Percentiles rank a stretch among this genome's conserved stretches.
Conservation (phyloP, 2,329 filamentous ascomycete genomes). For the Phialophora verrucosa region DNA sequence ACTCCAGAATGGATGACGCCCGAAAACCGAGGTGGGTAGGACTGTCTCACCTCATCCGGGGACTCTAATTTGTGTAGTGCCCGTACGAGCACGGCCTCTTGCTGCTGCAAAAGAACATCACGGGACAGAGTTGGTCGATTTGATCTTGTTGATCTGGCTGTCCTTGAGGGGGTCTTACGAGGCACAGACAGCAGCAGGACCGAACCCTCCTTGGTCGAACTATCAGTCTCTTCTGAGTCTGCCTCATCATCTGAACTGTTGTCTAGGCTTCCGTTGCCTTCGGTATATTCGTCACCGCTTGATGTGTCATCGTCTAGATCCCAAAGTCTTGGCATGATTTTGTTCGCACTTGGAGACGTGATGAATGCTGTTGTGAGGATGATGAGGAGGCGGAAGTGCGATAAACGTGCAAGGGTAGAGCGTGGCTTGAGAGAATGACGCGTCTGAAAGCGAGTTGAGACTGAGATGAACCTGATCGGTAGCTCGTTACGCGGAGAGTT, state of each 20-base stretch:
- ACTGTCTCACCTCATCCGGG: constrained; percentile 13
- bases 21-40: constrained; percentile 20
- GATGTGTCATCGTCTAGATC: neutral
- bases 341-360: neutral
- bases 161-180: too few species aligned
- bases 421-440: neutral
- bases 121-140: neutral
- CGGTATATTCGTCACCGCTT: neutral
- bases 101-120: neutral
- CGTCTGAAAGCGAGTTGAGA: neutral
- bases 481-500: neutral
- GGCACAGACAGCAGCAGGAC: neutral
- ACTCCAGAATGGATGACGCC: neutral
- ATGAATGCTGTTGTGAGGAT: neutral
- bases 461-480: neutral
- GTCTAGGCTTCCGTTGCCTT: neutral
- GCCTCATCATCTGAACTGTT: neutral
- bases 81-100: neutral
- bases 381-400: neutral
- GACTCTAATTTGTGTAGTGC: constrained; percentile 10
- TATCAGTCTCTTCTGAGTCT: neutral
- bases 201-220: neutral
- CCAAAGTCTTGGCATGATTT: neutral
- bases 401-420: neutral
- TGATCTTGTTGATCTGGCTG: too few species aligned